Conservation (phyloP, 257 asterid species). For the Catharanthus roseus region DNA sequence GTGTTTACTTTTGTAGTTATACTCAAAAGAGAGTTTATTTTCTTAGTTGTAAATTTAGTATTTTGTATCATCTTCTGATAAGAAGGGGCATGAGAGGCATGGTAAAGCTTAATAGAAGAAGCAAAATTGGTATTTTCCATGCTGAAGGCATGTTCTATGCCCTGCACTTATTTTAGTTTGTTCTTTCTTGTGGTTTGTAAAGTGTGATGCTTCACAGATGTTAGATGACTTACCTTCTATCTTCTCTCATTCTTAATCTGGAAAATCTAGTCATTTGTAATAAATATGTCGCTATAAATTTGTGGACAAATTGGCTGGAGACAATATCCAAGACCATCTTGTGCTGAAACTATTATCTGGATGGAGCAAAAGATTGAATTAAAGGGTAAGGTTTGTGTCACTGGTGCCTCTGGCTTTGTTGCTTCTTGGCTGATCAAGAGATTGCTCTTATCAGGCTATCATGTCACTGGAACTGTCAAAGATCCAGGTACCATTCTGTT, state of each 20-base stretch:
- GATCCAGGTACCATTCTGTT: slow-evolving; percentile 51
- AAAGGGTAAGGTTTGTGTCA: slow-evolving; percentile 73
- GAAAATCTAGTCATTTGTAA: not conserved
- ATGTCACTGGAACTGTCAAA: slow-evolving; percentile 75
- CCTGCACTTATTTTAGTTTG: not conserved
- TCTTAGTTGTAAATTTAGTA: too few species aligned
- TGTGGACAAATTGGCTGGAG: not conserved
- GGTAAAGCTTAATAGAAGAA: not conserved
- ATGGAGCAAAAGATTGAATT: slow-evolving; percentile 25
- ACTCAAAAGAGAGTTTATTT: too few species aligned
- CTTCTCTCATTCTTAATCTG: slow-evolving; percentile 14
- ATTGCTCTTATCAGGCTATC: slow-evolving; percentile 65
- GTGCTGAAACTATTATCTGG: not conserved
- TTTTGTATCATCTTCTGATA: not conserved
- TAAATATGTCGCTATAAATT: slow-evolving; percentile 4
- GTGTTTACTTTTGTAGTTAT: too few species aligned
- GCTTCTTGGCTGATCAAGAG: slow-evolving; percentile 91
- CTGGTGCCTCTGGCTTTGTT: slow-evolving; percentile 83
- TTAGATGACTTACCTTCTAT: slow-evolving; percentile 30
- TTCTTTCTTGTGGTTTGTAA: not conserved
- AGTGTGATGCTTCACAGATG: slow-evolving; percentile 23
- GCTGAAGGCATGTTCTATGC: not conserved
- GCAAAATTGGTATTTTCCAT: not conserved
- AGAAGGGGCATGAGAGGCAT: not conserved
- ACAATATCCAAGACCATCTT: not conserved